Base-by-base conservation (phyloP, 805 yeast species). In the Saccharomycopsis schoenii region DNA sequence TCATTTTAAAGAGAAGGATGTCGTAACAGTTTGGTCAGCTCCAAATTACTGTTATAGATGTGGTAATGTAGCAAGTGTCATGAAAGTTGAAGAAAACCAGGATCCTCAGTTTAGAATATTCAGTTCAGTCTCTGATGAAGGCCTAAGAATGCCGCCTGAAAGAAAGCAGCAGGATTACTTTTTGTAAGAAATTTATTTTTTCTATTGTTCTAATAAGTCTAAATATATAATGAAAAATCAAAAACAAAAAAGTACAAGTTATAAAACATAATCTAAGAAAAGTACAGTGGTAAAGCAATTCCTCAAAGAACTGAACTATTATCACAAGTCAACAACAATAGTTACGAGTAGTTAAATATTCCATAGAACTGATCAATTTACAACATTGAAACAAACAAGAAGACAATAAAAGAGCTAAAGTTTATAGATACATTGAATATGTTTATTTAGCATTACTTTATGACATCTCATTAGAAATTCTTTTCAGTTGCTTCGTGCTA, bases 21-120 rank as follows among this genome's bases (percentile, higher is more conserved):
- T 93, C 58, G 99, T 93, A 42, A 93, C 99, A 0, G 98, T 93
- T 42, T 93, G 98, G 98, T 84, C 92, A 11, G 97, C 97, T 17
- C 98, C 98, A 55, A 92, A 92, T 73, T 92, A 92, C 76, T 92
- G 98, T 76, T 93, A 93, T 74, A 80, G 98, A 69, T 93, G 98
- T 76, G 99, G 99, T 62, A 93, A 93, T 71, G 98, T 93, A 58
- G 99, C 99, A 37, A 88, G 96, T 79, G 97, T 93, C 17, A 93
- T 93, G 99, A 89, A 91, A 72, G 88, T 94, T 60, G 96, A 86
- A 68, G 96, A 89, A 65, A 85, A 85, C 66, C 76, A 88, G 67
- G 87, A 84, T 65, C 97, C 97, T 11, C 86, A 88, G 69, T 94
- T 94, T 76, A 89, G 89, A 70, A 94, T 94, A 24, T 94, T 94